Base-by-base conservation (phyloP, 352 stramenopile species). In the Aphanomyces astaci region DNA sequence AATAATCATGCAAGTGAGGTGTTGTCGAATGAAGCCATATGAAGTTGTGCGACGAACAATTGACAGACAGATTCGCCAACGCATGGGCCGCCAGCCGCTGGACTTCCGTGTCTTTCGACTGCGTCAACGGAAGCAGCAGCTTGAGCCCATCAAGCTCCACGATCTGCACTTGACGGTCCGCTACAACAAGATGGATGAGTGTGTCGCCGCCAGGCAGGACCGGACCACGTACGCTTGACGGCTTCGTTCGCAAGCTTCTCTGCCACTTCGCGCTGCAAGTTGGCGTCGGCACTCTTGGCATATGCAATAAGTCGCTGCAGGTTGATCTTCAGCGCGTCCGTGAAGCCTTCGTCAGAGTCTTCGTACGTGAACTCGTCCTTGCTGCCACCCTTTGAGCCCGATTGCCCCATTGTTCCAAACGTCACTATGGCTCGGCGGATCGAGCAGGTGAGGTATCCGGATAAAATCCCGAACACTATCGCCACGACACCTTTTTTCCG, bases 161-260 rank as follows among this genome's bases (percentile, higher is more conserved):
- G 62, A 98, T 98, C 72, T 97, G 90, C 54, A 92, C 86, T 76
- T 98, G 91, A 45, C 92, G 75, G 59, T 96, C 88, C n/a, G 90
- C 89, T 96, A 52, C 46, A 51, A 33, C 31, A 31, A 54, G 9
- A 22, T n/a, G 2, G 13, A 43, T 69, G n/a, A 72, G 39, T 7
- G n/a, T 73, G 33, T 43, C 36, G 15, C n/a, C n/a, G n/a, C n/a
- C n/a, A 65, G 51, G 22, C 25, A 60, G 25, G 10, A 19, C 4
- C 17, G 3, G 49, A 5, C 17, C 7, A 79, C 81, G 49, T 43
- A 96, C 87, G 87, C 72, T 97, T 97, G 43, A 98, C 92, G 25
- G 93, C 93, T 68, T 98, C 89, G 66, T 98, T 98, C 19, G 93
- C 93, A 48, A 98, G 75, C 68, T 96, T 97, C 78, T 98, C 93